Evolutionary conservation across 1,284 basidiomycete species (phyloP), one percentile per base, ranked within the genome.

Genomic region (Pseudozyma thailandica): DNA sequence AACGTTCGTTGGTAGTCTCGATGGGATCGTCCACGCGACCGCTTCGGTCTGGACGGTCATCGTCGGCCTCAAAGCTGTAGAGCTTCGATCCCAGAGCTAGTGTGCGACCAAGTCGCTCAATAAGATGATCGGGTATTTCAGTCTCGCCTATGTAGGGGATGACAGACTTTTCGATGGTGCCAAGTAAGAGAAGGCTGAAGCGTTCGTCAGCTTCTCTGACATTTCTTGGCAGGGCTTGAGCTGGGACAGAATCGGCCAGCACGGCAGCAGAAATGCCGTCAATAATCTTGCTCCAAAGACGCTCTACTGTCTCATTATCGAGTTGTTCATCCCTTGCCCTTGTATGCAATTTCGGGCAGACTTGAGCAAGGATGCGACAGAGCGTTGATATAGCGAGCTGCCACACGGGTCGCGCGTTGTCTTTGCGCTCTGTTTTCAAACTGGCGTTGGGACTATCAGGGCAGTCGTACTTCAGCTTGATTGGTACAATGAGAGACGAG

Each of bases 391-490:
- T 72, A 2, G 76, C 71, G 2, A 58, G 50, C 23, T 76, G 72
- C 76, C 76, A 78, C 3, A 74, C 49, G 7, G 76, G 72, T 18
- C 45, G 54, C 2, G 44, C 60, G 4, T 65, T 50, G 9, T 55
- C 49, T 28, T 69, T 56, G 28, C 66, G 43, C 6, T 54, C 53
- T 1, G 94, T 87, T 0, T 90, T 47, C 10, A 42, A 43, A 25
- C 48, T 37, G 6, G 49, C 43, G n/a, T 9, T 44, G 2, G 60
- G 51, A n/a, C 47, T 52, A 35, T 61, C 85, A 0, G 94, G 94
- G 80, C 94, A 96, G 43, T 94, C 92, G 75, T 97, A 96, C 83
- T 94, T 95, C 65, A 98, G 85, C 81, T 93, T 93, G 81, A 97
- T 89, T 0, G 94, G 93, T 30, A 95, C 90, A 18, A 57, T 35